These are phyloP conservation scores for Hamigera avellanea DNA, from an alignment of 495 filamentous ascomycete species.

Conservation along the genomic window DNA sequence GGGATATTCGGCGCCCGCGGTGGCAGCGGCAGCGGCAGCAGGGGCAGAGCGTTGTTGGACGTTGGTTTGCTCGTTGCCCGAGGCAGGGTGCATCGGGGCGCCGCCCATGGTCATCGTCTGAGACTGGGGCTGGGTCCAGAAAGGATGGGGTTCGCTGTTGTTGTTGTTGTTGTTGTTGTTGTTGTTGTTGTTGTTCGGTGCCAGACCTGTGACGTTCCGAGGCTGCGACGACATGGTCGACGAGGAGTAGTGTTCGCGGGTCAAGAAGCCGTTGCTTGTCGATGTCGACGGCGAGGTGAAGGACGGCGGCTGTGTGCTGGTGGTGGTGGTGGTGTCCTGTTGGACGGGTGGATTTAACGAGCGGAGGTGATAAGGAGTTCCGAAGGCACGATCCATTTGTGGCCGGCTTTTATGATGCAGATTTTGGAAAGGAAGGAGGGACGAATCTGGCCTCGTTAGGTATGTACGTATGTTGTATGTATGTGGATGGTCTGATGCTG, in stretches of 20 bases:
- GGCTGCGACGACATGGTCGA: too few species aligned
- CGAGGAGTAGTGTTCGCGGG: too few species aligned
- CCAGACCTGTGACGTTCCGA: background rate
- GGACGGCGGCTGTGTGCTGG: too few species aligned
- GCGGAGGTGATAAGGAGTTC: background rate
- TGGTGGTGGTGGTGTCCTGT: too few species aligned
- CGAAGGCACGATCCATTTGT: background rate
- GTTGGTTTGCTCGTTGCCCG: background rate
- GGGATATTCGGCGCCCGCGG: constrained; percentile 12
- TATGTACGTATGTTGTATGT: background rate
- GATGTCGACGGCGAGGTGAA: background rate
- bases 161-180: background rate
- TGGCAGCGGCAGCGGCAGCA: constrained; percentile 6
- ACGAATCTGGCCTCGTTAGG: background rate
- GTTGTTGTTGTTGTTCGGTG: background rate
- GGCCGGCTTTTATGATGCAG: background rate
- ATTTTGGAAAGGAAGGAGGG: background rate
- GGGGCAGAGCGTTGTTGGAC: background rate
- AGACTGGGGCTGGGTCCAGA: background rate
- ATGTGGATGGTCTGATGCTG: background rate
- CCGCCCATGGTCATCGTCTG: background rate
- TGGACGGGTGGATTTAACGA: background rate
- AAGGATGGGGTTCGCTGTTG: background rate
- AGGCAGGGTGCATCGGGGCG: background rate
- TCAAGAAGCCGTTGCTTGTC: background rate